Evolutionary conservation across 2,329 filamentous ascomycete species (phyloP).

Genomic region (Didymellaceae sp.): DNA sequence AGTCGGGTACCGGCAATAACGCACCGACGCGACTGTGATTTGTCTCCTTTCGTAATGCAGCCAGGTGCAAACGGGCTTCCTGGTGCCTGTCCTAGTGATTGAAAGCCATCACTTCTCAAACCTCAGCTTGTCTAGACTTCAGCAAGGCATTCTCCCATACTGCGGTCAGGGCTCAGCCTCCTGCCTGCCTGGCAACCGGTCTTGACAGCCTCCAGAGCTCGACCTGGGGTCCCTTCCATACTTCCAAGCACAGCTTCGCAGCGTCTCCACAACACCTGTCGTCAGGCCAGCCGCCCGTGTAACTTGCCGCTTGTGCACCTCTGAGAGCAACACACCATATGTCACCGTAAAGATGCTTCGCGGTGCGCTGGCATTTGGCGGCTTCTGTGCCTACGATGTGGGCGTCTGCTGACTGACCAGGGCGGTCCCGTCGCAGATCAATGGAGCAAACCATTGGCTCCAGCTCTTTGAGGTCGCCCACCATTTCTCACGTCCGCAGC

Average conservation of each 20-base stretch:
- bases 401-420: conserved; percentile 19
- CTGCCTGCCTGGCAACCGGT: conserved; percentile 7
- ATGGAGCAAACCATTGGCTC: conserved; percentile 41
- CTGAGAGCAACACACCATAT: conserved; percentile 3
- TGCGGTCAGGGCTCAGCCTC: conserved; percentile 28
- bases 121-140: conserved; percentile 15
- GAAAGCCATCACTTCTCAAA: background rate
- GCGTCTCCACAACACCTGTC: background rate
- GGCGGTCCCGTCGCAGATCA: conserved; percentile 22
- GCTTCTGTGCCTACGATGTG: conserved; percentile 15
- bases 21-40: background rate
- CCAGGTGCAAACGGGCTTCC: background rate
- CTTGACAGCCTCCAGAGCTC: conserved; percentile 3
- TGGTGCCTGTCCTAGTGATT: background rate
- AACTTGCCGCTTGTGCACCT: background rate
- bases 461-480: conserved; percentile 30
- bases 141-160: conserved; percentile 37
- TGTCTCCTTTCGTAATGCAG: background rate
- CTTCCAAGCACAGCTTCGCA: conserved; percentile 1
- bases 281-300: background rate
- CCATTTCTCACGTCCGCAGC: conserved; percentile 16
- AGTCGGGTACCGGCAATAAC: conserved; percentile 3
- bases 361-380: conserved; percentile 36
- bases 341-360: conserved; percentile 6
- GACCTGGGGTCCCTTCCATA: conserved; percentile 6